Evolutionary conservation across 176 grass and related monocot species (phyloP).

Genomic region (Puya raimondii): DNA sequence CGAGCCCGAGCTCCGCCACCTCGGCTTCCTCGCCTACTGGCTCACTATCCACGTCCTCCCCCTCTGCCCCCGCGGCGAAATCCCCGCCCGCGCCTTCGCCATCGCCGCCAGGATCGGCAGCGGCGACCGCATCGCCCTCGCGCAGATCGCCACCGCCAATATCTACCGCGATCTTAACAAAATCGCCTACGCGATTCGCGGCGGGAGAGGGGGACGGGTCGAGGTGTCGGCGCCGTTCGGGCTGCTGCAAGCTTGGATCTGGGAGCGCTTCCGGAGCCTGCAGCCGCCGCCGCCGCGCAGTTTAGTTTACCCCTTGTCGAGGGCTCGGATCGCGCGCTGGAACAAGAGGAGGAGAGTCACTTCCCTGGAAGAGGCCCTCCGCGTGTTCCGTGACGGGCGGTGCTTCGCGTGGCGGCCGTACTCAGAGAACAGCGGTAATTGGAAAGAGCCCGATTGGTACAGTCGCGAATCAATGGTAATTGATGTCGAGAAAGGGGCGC

Average conservation of each 20-base stretch:
- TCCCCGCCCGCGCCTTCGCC: constrained; percentile 23
- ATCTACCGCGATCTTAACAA: constrained; percentile 39
- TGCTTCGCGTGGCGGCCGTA: constrained; percentile 48
- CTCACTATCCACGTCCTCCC: constrained; percentile 34
- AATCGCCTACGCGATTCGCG: not conserved
- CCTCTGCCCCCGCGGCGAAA: constrained; percentile 2
- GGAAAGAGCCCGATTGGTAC: constrained; percentile 40
- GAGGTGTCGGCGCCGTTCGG: constrained; percentile 35
- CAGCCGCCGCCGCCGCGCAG: constrained; percentile 14
- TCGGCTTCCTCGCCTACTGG: constrained; percentile 60
- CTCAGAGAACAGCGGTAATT: constrained; percentile 17
- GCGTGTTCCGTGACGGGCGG: constrained; percentile 24
- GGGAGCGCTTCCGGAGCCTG: constrained; percentile 36
- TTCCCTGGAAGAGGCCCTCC: constrained; percentile 7
- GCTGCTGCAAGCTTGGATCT: constrained; percentile 54
- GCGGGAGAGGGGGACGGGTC: constrained; percentile 3
- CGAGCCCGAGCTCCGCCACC: constrained; percentile 35
- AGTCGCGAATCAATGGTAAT: constrained; percentile 15
- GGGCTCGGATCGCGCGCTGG: constrained; percentile 22
- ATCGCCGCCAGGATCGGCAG: constrained; percentile 38
- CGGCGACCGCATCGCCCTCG: constrained; percentile 44
- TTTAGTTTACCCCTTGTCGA: constrained; percentile 22
- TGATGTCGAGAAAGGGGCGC: constrained; percentile 19
- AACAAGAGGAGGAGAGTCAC: constrained; percentile 26
- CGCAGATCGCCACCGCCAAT: constrained; percentile 32